Evolutionary conservation across 108 stramenopile species (phyloP), one percentile per base, ranked within the genome.

Genomic region (Skeletonema potamos): DNA sequence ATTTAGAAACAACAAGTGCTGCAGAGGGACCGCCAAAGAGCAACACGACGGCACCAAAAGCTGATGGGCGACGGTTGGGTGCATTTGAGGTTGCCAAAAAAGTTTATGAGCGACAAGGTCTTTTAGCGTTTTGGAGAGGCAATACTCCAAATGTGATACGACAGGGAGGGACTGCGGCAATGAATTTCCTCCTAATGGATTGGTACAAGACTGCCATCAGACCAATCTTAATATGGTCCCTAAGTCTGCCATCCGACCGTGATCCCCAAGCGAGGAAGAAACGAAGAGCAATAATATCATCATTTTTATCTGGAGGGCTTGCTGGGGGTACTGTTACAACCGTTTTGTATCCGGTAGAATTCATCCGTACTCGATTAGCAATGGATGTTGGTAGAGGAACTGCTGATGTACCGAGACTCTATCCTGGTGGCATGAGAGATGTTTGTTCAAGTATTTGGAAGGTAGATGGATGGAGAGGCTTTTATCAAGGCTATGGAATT

Each of bases 401-500:
- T 44, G 76, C 62, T 0, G 60, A 82, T 44, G 76, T 82, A 43
- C 59, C 77, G 2, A 72, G 81, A 59, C 73, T 66, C 26, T 86
- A 87, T 66, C 92, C 88, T 32, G 62, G 71, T 17, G 92, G 92
- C 15, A 90, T 90, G 87, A 58, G 80, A 30, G 91, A 96, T 84
- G 91, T 91, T 7, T 58, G 89, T 29, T 26, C 27, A 4, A 72
- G 78, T 46, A 98, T 95, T 26, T 79, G 81, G 32, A 74, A 22
- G 46, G 61, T 77, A n/a, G 93, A 93, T 79, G 99, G 99, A 1
- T 75, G 96, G 63, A 68, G 80, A 70, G 98, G 97, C 0, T 68
- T 99, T 26, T 99, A 98, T 84, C 93, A 98, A 72, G 99, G 99
- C 30, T 99, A 98, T 84, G 96, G 96, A 34, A 87, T 96, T 58